These are phyloP conservation scores for Triticum dicoccoides DNA, from an alignment of 176 grass and related monocot genomes.

Conservation along the genomic window DNA sequence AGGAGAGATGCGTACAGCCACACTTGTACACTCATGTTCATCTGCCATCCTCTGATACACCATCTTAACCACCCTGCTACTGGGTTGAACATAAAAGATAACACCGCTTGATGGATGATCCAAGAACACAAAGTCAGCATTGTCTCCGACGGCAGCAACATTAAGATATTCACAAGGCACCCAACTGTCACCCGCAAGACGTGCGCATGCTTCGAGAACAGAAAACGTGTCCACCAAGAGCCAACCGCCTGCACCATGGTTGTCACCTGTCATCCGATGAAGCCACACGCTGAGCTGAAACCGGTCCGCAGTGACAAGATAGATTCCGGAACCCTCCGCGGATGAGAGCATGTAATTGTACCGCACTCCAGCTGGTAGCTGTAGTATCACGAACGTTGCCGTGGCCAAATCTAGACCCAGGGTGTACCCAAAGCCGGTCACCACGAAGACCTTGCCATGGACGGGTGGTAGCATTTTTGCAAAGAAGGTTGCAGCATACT, in stretches of 20 bases:
- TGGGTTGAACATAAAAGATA: background rate
- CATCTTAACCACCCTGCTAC: background rate
- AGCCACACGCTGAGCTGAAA: background rate
- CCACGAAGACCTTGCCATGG: too few relatives aligned
- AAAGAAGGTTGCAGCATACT: background rate
- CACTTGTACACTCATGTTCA: background rate
- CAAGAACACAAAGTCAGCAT: background rate
- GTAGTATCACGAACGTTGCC: background rate
- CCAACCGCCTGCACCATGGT: background rate
- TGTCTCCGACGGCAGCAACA: background rate
- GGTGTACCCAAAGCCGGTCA: background rate
- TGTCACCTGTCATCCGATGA: background rate
- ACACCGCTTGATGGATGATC: background rate
- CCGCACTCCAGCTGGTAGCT: background rate
- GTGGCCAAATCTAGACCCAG: background rate
- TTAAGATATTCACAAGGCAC: background rate
- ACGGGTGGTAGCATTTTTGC: too few relatives aligned
- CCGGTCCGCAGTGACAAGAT: background rate
- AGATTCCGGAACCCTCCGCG: background rate
- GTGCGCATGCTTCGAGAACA: too few relatives aligned
- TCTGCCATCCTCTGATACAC: background rate
- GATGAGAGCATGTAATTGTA: background rate
- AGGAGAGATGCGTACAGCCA: background rate
- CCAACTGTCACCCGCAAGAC: background rate
- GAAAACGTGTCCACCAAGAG: background rate